Evolutionary conservation across 1,284 basidiomycete species (phyloP), one percentile per base, ranked within the genome.

Genomic region (Puccinia novopanici): DNA sequence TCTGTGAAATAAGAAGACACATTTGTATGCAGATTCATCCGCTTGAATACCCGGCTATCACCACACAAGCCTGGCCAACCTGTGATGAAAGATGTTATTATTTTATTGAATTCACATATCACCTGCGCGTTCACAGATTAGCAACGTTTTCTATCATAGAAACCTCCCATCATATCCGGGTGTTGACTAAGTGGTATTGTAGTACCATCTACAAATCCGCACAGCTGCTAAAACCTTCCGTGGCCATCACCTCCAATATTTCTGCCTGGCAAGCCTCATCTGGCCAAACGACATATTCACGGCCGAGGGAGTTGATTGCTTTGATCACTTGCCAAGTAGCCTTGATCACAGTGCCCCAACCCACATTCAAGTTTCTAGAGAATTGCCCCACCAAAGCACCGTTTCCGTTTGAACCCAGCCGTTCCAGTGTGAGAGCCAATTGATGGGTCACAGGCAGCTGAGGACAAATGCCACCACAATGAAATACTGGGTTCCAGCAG

Each of bases 201-300:
- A 37, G 71, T 74, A n/a, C 52, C 71, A 55, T 74, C 52, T 5
- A 75, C 54, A 24, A 75, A 75, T 3, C 72, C 71, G 57, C 71
- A 73, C 71, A 73, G 15, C 40, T 19, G 12, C 6, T 2, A 27
- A 73, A 73, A 2, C 52, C 72, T 15, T 75, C 57, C 8, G 34
- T 8, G 22, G 12, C 50, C 54, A 75, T 61, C 10, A 61, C 73
- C 24, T 48, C 17, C 1, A 37, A 59, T 1, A 75, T 75, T 40
- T 45, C 12, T 2, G n/a, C 27, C 4, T 24, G 22, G 3, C 42
- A 27, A 12, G 3, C 37, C 2, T 1, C 22, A 48, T 75, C 22
- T 22, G 73, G 55, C 73, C 73, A 75, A n/a, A 22, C 34, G 13
- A 75, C 19, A 22, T 61, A 75, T 12, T 48, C 24, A 5, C 24